Evolutionary conservation across 768 basidiomycete genomes (phyloP).

Genomic region (Auricularia sp.): DNA sequence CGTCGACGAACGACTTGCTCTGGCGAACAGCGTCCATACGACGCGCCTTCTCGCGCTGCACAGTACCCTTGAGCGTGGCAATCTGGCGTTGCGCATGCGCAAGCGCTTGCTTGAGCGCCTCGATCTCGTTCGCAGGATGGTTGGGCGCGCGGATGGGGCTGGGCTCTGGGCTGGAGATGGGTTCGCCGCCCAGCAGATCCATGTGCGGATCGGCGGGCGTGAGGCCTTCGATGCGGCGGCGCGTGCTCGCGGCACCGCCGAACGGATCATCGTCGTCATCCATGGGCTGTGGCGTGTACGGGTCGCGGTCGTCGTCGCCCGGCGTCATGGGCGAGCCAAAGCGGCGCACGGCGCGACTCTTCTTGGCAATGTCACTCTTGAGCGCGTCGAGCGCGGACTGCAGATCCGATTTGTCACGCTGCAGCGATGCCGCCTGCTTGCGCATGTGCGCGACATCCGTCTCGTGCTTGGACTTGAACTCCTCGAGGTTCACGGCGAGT

Average conservation of each 20-base stretch:
- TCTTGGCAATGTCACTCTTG: conserved; percentile 61
- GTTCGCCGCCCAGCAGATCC: conserved; percentile 37
- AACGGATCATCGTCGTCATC: conserved; percentile 57
- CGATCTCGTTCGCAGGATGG: conserved; percentile 72
- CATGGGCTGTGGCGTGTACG: conserved; percentile 16
- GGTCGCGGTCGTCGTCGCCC: conserved; percentile 19
- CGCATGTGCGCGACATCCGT: conserved; percentile 88
- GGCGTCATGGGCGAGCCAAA: conserved; percentile 72
- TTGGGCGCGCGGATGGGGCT: conserved; percentile 53
- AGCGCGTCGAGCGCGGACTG: conserved; percentile 68
- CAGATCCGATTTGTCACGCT: conserved; percentile 87
- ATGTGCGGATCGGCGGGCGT: conserved; percentile 36
- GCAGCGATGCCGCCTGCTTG: conserved; percentile 75
- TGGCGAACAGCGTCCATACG: conserved; percentile 55
- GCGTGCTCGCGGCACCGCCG: conserved; percentile 51
- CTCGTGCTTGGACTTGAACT: conserved; percentile 84
- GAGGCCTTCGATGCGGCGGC: conserved; percentile 42
- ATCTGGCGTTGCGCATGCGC: conserved; percentile 84
- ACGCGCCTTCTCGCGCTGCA: conserved; percentile 76
- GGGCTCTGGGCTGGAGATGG: conserved; percentile 42
- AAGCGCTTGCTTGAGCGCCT: conserved; percentile 67
- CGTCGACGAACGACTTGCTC: conserved; percentile 34
- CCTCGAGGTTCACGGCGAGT: conserved; percentile 49
- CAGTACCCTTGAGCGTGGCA: conserved; percentile 64
- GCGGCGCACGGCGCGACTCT: conserved; percentile 48